Evolutionary conservation across 345 rosid genomes (phyloP), one percentile per base, ranked within the genome.

Genomic region (Laguncularia racemosa): DNA sequence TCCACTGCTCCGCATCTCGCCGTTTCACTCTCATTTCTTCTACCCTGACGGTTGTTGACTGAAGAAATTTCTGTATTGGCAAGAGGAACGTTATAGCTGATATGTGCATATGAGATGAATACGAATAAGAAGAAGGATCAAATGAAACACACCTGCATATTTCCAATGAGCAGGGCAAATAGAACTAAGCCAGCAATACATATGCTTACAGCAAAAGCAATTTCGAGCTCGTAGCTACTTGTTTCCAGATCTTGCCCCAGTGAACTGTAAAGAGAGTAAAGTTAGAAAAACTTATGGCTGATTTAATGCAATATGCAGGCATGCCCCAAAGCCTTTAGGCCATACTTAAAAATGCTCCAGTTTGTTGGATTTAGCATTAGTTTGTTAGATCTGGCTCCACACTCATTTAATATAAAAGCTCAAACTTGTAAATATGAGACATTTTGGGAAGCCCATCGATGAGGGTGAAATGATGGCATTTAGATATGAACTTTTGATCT

Each of bases 11-110:
- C 57, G 87, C 78, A 59, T 90, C 97, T 57, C 73, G 68, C 71
- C 91, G 83, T 51, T 73, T 87, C 28, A 90, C 84, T 69, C 97
- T 79, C 97, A 86, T 86, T 66, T 87, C 93, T 72, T 90, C 97
- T 10, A 86, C 52, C 46, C 93, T 64, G 11, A 78, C 82, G 38
- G 86, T 79, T 14, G 86, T 84, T 3, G 93, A 90, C 64, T 83
- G 73, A 65, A 90, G 71, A 71, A 73, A 87, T 71, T 73, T 84
- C 91, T 87, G 71, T 43, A 16, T 46, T 61, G 51, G 44, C 16
- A 62, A 61, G n/a, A n/a, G n/a, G 18, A 10, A 4, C 18, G 12
- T 16, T 47, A 47, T 47, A 10, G 11, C 53, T 8, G 46, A 28
- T 16, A n/a, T 17, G 44, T 18, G 17, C 53, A 21, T 47, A n/a